These are phyloP conservation scores for Microcos paniculata DNA, from an alignment of 345 rosid genomes.

Conservation along the genomic window DNA sequence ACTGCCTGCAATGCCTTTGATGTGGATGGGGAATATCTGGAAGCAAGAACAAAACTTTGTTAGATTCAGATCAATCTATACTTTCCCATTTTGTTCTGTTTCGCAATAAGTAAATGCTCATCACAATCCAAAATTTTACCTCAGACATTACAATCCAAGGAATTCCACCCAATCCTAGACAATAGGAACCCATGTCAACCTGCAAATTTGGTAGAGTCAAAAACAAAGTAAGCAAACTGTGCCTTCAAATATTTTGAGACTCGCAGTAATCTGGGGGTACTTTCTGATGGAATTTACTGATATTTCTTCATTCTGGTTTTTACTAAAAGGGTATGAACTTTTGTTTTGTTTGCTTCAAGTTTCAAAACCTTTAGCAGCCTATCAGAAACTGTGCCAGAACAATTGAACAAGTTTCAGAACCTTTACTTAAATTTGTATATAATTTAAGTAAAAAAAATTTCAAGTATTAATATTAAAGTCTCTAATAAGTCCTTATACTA, in stretches of 20 bases:
- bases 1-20: slow-evolving; percentile 90
- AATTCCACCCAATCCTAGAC: slow-evolving; percentile 92
- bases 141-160: slow-evolving; percentile 98
- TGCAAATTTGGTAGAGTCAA: slow-evolving; percentile 18
- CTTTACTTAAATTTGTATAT: too few relatives aligned
- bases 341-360: too few relatives aligned
- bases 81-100: background rate
- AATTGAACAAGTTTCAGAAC: too few relatives aligned
- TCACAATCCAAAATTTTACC: slow-evolving; percentile 36
- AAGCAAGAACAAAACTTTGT: background rate
- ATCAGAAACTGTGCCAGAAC: background rate
- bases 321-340: too few relatives aligned
- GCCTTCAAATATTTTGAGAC: slow-evolving; percentile 8
- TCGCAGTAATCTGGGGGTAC: too few relatives aligned
- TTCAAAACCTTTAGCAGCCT: too few relatives aligned
- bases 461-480: too few relatives aligned
- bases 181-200: slow-evolving; percentile 75
- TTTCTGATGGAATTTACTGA: too few relatives aligned
- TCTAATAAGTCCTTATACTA: too few relatives aligned
- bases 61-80: background rate
- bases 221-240: too few relatives aligned
- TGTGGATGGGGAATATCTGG: slow-evolving; percentile 89
- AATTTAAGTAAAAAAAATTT: too few relatives aligned
- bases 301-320: background rate
- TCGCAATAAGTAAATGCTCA: background rate